Percentiles rank a stretch among this genome's conserved stretches.
These are phyloP conservation scores for Phialocephala sp. DNA, from an alignment of 2,329 filamentous ascomycete species.

Conservation along the genomic window DNA sequence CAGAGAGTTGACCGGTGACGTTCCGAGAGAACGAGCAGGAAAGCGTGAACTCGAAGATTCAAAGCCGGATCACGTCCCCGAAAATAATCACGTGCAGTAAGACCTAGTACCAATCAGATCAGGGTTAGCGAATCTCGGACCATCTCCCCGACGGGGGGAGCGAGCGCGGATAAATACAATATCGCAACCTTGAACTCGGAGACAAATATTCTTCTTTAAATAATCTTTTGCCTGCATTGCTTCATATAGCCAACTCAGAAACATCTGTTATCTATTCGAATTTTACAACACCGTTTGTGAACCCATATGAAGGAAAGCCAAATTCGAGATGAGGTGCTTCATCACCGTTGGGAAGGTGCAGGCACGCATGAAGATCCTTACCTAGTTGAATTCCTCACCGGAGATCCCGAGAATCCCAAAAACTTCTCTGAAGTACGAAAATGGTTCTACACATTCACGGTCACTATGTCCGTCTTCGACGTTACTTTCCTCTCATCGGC, in stretches of 20 bases:
- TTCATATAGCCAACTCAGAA: no score
- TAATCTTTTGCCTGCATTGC: no score
- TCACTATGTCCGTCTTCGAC: slow-evolving; percentile 45
- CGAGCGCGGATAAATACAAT: background rate
- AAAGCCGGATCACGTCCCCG: background rate
- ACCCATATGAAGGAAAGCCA: background rate
- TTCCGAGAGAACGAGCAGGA: background rate
- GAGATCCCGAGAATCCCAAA: slow-evolving; percentile 49
- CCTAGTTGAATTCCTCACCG: slow-evolving; percentile 47
- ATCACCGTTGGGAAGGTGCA: slow-evolving; percentile 37
- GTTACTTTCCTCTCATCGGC: slow-evolving; percentile 48
- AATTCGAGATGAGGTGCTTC: background rate
- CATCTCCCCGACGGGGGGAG: slow-evolving; percentile 7
- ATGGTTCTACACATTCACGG: slow-evolving; percentile 45
- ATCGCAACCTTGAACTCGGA: background rate
- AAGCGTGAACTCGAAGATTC: background rate
- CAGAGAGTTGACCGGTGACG: background rate
- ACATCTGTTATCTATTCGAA: background rate
- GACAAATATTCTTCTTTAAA: background rate
- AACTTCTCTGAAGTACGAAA: slow-evolving; percentile 43
- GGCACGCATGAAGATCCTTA: slow-evolving; percentile 49
- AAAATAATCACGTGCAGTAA: background rate
- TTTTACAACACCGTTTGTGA: background rate
- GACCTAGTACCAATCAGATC: background rate
- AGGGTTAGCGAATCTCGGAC: background rate